phyloP scores from a whole-genome alignment of 1,284 basidiomycete genomes.

The Apiotrichum gamsii region DNA sequence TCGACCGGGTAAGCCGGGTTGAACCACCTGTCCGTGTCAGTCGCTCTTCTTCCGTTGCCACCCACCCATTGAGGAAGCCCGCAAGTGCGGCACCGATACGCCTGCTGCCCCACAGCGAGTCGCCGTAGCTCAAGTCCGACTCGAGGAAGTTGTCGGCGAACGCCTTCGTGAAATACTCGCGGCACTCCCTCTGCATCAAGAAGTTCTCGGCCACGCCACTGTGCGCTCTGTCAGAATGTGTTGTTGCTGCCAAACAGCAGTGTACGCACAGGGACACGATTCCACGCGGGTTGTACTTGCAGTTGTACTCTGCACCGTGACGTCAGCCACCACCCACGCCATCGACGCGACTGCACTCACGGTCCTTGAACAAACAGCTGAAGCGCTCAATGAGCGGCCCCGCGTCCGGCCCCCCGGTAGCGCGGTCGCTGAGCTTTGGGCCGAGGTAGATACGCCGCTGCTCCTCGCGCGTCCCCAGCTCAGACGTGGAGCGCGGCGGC shows the following conservation, averaged over 20 bases:
- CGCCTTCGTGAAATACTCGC: conserved; percentile 38
- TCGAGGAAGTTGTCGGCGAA: conserved; percentile 31
- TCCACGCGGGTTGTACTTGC: conserved; percentile 40
- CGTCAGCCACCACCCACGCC: not conserved
- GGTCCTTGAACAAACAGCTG: conserved; percentile 43
- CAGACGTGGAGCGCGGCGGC: conserved; percentile 16
- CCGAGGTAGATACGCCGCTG: conserved; percentile 38
- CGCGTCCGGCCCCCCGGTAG: conserved; percentile 42
- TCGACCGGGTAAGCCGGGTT: conserved; percentile 27
- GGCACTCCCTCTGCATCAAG: conserved; percentile 41
- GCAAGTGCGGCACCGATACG: conserved; percentile 38
- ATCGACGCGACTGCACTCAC: conserved; percentile 20
- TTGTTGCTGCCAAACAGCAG: too few relatives aligned
- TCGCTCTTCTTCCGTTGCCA: not conserved
- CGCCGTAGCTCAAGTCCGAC: conserved; percentile 40
- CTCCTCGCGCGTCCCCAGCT: conserved; percentile 30
- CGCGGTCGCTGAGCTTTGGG: conserved; percentile 38
- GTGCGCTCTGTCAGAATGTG: not conserved
- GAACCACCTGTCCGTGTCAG: conserved; percentile 25
- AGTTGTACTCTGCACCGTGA: conserved; percentile 34
- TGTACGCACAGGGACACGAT: conserved; percentile 45
- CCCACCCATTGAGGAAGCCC: conserved; percentile 37
- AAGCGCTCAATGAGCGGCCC: conserved; percentile 45
- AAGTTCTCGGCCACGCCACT: conserved; percentile 49
- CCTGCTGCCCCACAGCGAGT: conserved; percentile 42